Conservation (phyloP, 345 rosid genomes). For the Populus alba region DNA sequence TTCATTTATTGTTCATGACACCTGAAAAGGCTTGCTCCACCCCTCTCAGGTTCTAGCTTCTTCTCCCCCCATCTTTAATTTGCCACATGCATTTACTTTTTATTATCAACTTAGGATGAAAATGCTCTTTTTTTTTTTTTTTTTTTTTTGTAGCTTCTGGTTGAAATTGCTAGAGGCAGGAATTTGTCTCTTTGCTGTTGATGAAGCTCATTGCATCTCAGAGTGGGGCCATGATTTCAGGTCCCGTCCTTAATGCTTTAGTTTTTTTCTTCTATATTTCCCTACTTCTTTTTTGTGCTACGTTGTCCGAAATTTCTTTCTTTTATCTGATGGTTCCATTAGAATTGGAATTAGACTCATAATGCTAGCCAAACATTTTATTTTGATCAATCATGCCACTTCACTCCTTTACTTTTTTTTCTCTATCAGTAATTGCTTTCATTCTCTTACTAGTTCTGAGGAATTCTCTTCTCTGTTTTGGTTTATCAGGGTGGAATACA, state of each 20-base stretch:
- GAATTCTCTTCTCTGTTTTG: constrained; percentile 3
- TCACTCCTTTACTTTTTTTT: not conserved
- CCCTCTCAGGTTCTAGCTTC: constrained; percentile 30
- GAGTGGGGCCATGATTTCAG: constrained; percentile 61
- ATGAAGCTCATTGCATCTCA: constrained; percentile 55
- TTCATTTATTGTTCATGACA: constrained; percentile 40
- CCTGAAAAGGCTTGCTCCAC: constrained; percentile 45
- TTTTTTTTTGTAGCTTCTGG: constrained; percentile 36
- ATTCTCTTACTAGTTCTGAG: not conserved
- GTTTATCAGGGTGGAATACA: constrained; percentile 45
- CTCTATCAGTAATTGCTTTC: not conserved
- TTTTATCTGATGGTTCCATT: too few species aligned
- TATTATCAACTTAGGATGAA: not conserved
- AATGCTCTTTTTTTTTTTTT: not conserved
- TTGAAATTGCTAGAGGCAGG: constrained; percentile 37
- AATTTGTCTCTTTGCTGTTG: constrained; percentile 44
- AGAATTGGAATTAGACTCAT: not conserved
- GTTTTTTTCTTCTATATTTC: not conserved
- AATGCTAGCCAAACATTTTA: not conserved
- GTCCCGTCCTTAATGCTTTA: constrained; percentile 9
- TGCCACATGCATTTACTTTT: not conserved
- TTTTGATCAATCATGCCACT: not conserved
- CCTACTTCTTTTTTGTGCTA: not conserved
- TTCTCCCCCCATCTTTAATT: not conserved
- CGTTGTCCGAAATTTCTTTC: too few species aligned